Evolutionary conservation across 2,329 filamentous ascomycete genomes (phyloP).

Genomic region (Fusarium euwallaceae): DNA sequence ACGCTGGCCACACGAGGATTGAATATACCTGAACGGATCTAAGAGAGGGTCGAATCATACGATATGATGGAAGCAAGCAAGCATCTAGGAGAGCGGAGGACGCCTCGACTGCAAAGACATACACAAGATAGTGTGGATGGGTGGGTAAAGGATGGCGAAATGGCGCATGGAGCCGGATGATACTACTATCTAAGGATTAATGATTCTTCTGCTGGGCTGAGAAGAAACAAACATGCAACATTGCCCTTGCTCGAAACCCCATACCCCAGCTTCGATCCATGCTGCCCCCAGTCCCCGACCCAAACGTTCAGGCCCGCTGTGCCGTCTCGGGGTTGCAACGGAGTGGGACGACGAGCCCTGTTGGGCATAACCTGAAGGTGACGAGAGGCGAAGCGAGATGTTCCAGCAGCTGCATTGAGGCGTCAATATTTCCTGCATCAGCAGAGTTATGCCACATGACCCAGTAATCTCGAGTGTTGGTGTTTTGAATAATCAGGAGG

Average conservation of each 20-base stretch:
- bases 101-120: conserved; percentile 7
- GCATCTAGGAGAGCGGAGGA: conserved; percentile 16
- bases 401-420: not conserved
- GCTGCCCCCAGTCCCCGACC: not conserved
- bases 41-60: conserved; percentile 18
- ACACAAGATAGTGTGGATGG: conserved; percentile 1
- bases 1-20: conserved; percentile 37
- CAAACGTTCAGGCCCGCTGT: not conserved
- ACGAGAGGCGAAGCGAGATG: conserved; percentile 1
- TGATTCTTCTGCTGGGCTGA: not conserved
- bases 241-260: conserved; percentile 1
- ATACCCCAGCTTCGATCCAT: not conserved
- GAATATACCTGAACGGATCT: conserved; percentile 38
- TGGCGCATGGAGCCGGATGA: conserved; percentile 12
- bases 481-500: not conserved
- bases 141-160: conserved; percentile 4
- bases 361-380: not conserved
- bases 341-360: not conserved
- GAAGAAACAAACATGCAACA: conserved; percentile 9
- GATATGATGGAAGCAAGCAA: conserved; percentile 26
- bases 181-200: conserved; percentile 6
- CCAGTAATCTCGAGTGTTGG: not conserved
- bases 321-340: conserved; percentile 1
- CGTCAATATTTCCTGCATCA: not conserved
- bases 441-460: not conserved